These are phyloP conservation scores for Aureobasidium sp. DNA, from an alignment of 2,329 filamentous ascomycete species.

Conservation along the genomic window DNA sequence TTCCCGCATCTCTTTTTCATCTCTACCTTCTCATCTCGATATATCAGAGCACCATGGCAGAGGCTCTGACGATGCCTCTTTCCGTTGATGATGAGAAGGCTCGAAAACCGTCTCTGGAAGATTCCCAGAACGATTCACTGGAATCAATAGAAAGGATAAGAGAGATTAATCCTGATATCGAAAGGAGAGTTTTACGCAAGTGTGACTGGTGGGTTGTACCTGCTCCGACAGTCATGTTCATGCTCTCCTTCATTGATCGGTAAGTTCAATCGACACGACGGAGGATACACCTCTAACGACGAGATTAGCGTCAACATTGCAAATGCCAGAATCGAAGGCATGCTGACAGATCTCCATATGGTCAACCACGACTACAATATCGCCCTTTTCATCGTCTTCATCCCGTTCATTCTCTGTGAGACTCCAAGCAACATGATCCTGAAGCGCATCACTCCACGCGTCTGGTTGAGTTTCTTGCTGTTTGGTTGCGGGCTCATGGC, in stretches of 20 bases:
- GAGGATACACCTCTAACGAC: neutral
- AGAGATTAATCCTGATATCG: conserved; percentile 7
- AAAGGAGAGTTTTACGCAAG: conserved; percentile 8
- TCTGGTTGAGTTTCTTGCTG: conserved; percentile 19
- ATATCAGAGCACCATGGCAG: neutral
- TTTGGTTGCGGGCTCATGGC: conserved; percentile 11
- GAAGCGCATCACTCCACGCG: conserved; percentile 28
- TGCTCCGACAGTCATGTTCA: conserved; percentile 8
- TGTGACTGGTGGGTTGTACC: conserved; percentile 11
- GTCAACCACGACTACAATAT: conserved; percentile 29
- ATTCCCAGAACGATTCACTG: neutral
- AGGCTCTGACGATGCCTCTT: conserved; percentile 2
- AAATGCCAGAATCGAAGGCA: conserved; percentile 33
- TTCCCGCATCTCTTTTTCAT: neutral
- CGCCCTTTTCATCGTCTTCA: conserved; percentile 31
- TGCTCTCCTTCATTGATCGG: conserved; percentile 12
- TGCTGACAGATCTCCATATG: conserved; percentile 35
- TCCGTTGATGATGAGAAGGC: conserved; percentile 6
- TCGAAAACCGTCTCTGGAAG: neutral
- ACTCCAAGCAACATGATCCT: conserved; percentile 29
- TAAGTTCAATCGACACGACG: neutral
- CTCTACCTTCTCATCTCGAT: neutral
- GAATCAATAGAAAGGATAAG: neutral
- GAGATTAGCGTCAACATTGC: conserved; percentile 29
- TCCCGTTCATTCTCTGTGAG: conserved; percentile 22